Conservation (phyloP, 495 filamentous ascomycete species). For the Cercophora samala region DNA sequence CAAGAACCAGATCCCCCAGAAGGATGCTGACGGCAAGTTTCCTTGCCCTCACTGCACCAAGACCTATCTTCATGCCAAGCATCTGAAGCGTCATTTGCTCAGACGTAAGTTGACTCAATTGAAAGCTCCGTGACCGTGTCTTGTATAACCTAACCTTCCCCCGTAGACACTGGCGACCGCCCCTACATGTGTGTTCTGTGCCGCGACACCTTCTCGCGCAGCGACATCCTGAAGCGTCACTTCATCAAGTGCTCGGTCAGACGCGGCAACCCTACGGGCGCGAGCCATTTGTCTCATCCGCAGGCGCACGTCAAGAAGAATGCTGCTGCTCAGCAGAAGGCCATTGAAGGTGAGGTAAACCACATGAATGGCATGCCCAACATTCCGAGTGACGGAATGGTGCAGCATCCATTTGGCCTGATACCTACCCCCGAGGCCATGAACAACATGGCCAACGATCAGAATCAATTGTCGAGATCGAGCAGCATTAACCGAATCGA, state of each 20-base stretch:
- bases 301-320: conserved; percentile 81
- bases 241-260: conserved; percentile 97
- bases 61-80: conserved; percentile 95
- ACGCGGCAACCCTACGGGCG: conserved; percentile 88
- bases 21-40: conserved; percentile 95
- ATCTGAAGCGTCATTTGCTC: conserved; percentile 91
- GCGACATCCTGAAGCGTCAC: conserved; percentile 96
- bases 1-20: conserved; percentile 79
- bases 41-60: conserved; percentile 96
- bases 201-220: conserved; percentile 96
- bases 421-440: conserved; percentile 45
- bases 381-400: conserved; percentile 50
- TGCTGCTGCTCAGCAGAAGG: conserved; percentile 58
- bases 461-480: conserved; percentile 55
- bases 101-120: conserved; percentile 67
- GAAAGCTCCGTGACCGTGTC: neutral
- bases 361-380: conserved; percentile 53
- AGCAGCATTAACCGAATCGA: conserved; percentile 57
- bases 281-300: conserved; percentile 86
- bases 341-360: conserved; percentile 47
- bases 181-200: conserved; percentile 97
- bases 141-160: conserved; percentile 21
- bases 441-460: conserved; percentile 50
- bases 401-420: conserved; percentile 46
- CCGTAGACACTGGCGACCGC: conserved; percentile 85